Base-by-base conservation (phyloP, 1,284 basidiomycete species). In the Sporisorium exsertum region DNA sequence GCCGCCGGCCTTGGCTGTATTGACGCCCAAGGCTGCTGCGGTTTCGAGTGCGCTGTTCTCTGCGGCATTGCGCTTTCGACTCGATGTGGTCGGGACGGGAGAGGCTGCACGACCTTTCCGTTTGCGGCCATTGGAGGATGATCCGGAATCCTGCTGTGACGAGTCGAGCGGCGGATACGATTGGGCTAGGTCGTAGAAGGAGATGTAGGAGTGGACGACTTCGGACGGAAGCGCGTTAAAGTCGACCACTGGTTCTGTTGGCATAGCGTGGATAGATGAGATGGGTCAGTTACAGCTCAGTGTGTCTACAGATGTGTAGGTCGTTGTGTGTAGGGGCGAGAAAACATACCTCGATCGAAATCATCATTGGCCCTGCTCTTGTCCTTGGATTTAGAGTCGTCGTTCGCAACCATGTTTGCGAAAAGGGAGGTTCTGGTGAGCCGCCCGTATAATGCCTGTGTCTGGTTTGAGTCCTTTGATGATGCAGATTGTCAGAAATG, bases 171-270 rank as follows among this genome's bases (percentile, higher is more conserved):
- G 80, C 26, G 80, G 80, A 49, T 71, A 81, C 12, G 75, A 52
- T 20, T 58, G 64, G 9, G 80, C 78, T 7, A 81, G 69, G 42
- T 81, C 71, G 58, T 64, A 81, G 52, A 78, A 75, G 13, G 80
- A 72, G 42, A 81, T 58, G 61, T 81, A 81, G 0, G 78, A 72
- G 46, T 81, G 72, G 2, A 81, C 52, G 0, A 77, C 80, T 33
- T 71, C 69, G 49, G 78, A 47, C 8, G 80, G 62, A 4, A 81
- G 59, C 2, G 72, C 70, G 29, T 75, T 49, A 45, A 81, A 81
- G 69, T 81, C 80, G 53, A 81, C 64, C 5, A 78, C 67, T 3
- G 69, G 52, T n/a, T 79, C 77, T 70, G 56, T 49, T 57, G 33
- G 4, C 0, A n/a, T 12, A 37, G 24, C 22, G 22, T 18, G 9